Percentiles rank a stretch among this genome's conserved stretches.
phyloP scores from a whole-genome alignment of 2,329 filamentous ascomycete species.

The Sclerotiophoma versabilis region DNA sequence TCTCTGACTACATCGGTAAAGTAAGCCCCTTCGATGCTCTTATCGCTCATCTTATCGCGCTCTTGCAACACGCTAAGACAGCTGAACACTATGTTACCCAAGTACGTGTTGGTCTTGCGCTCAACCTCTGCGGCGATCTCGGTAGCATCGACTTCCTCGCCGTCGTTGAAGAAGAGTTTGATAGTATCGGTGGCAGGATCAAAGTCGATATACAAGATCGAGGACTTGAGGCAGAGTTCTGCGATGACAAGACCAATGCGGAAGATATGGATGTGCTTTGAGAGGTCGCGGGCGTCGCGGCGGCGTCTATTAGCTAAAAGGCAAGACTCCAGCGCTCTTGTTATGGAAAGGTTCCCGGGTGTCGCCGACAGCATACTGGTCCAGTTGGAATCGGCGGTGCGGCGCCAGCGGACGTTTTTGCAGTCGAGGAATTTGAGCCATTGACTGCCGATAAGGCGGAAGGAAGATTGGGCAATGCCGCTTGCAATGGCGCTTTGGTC shows the following conservation, averaged over 20 bases:
- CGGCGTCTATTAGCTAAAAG: conserved; percentile 9
- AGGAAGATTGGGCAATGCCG: conserved; percentile 30
- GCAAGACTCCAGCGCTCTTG: conserved; percentile 23
- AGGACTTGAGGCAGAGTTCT: conserved; percentile 30
- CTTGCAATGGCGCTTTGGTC: conserved; percentile 35
- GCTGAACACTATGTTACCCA: conserved; percentile 35
- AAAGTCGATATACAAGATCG: conserved; percentile 27
- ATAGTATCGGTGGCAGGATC: conserved; percentile 14
- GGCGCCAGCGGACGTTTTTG: conserved; percentile 34
- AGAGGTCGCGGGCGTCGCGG: conserved; percentile 21
- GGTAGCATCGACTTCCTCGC: conserved; percentile 23
- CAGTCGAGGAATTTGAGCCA: conserved; percentile 35
- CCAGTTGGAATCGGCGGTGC: conserved; percentile 21
- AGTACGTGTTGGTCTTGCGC: conserved; percentile 22
- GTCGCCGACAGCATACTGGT: conserved; percentile 32
- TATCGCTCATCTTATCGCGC: neutral
- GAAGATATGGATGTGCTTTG: conserved; percentile 36
- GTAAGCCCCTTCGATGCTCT: conserved; percentile 14
- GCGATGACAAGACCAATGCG: conserved; percentile 36
- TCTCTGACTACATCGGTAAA: conserved; percentile 30
- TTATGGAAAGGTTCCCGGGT: conserved; percentile 23
- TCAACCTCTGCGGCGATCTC: conserved; percentile 36
- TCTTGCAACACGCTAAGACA: conserved; percentile 26
- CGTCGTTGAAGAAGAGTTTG: conserved; percentile 24
- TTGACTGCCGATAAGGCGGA: conserved; percentile 34